Evolutionary conservation across 257 asterid genomes (phyloP).

Genomic region (Prunella vulgaris): DNA sequence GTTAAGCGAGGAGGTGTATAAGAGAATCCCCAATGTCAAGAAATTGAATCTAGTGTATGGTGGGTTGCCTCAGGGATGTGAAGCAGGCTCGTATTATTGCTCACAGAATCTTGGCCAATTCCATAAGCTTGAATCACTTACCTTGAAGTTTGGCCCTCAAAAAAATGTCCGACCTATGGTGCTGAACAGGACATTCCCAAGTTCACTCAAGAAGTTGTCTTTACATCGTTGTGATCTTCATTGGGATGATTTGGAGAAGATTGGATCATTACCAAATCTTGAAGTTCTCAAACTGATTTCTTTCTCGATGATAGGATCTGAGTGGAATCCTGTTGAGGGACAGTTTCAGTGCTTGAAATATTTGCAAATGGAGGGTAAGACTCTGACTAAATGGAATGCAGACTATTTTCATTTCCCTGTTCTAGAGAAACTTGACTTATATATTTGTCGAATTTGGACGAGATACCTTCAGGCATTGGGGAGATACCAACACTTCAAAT

Average conservation of each 20-base stretch:
- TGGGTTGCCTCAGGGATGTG: background rate
- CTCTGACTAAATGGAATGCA: slow-evolving; percentile 4
- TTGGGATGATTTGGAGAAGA: no score
- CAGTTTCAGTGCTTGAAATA: background rate
- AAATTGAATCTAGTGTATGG: background rate
- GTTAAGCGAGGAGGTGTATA: background rate
- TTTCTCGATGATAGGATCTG: background rate
- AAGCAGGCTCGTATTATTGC: background rate
- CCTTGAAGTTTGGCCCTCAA: no score
- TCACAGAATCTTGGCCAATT: background rate
- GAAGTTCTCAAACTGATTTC: background rate
- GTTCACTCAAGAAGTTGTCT: no score
- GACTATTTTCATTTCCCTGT: background rate
- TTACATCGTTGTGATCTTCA: no score
- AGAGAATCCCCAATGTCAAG: slow-evolving; percentile 9
- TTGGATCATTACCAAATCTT: background rate
- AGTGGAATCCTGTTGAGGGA: background rate
- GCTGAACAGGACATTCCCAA: background rate
- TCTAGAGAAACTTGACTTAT: background rate
- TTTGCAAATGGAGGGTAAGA: background rate
- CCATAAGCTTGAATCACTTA: background rate
- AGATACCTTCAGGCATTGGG: slow-evolving; percentile 12
- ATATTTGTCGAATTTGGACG: background rate
- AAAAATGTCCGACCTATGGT: background rate
- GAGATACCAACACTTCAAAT: slow-evolving; percentile 10